Conservation (phyloP, 495 filamentous ascomycete genomes). For the Hypoxylon cercidicola region DNA sequence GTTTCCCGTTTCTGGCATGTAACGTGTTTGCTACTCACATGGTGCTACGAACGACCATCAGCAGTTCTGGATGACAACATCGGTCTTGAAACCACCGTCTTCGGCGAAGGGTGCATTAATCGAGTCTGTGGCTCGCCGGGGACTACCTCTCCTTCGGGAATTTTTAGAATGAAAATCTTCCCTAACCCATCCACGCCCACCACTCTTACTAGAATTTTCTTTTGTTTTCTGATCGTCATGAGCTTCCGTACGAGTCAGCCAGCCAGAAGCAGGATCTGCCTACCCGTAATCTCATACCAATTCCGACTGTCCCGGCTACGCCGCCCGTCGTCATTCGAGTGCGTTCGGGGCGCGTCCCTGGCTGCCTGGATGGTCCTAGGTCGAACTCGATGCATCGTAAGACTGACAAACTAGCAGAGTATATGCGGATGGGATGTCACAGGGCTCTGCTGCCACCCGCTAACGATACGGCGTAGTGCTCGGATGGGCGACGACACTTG, state of each 20-base stretch:
- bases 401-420: slow-evolving; percentile 23
- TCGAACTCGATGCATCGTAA: slow-evolving; percentile 28
- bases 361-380: slow-evolving; percentile 14
- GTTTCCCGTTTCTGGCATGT: slow-evolving; percentile 40
- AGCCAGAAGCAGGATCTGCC: not conserved
- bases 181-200: slow-evolving; percentile 22
- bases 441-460: slow-evolving; percentile 29
- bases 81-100: slow-evolving; percentile 33
- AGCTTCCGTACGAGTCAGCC: slow-evolving; percentile 22
- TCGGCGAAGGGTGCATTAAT: slow-evolving; percentile 18
- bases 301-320: slow-evolving; percentile 14
- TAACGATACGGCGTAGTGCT: slow-evolving; percentile 29
- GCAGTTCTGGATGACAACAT: slow-evolving; percentile 19
- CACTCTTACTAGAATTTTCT: not conserved
- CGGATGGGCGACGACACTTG: slow-evolving; percentile 16
- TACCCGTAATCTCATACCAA: slow-evolving; percentile 3
- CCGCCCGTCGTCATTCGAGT: slow-evolving; percentile 10
- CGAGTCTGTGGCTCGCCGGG: slow-evolving; percentile 36
- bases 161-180: slow-evolving; percentile 10
- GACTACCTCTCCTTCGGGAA: slow-evolving; percentile 4
- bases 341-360: slow-evolving; percentile 4
- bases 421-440: slow-evolving; percentile 27
- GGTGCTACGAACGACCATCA: slow-evolving; percentile 18
- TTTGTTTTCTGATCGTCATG: not conserved
- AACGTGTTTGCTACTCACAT: slow-evolving; percentile 39